Percentiles rank a stretch among this genome's conserved stretches.
Conservation (phyloP, 768 basidiomycete genomes). For the Collybiopsis confluens region DNA sequence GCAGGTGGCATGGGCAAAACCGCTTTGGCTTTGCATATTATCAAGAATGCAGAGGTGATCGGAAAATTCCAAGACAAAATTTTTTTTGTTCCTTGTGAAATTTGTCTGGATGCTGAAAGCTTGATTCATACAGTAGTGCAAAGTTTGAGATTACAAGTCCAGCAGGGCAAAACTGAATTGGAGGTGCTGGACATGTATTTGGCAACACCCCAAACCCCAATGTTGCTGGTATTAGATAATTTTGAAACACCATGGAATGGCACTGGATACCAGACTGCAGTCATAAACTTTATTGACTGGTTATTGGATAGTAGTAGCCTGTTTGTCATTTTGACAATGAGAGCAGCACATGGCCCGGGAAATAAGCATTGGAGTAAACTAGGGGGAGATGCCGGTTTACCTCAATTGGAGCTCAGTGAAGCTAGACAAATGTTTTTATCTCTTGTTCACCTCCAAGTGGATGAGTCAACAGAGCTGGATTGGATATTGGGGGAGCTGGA, state of each 20-base stretch:
- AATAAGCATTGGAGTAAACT: neutral
- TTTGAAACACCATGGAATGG: conserved; percentile 1
- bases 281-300: neutral
- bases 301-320: neutral
- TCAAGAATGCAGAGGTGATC: neutral
- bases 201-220: neutral
- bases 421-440: neutral
- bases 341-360: conserved; percentile 2
- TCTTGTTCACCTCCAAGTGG: neutral
- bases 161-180: neutral
- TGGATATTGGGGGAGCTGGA: neutral
- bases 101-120: neutral
- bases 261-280: neutral
- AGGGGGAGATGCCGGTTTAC: neutral
- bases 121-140: neutral
- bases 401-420: neutral
- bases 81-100: neutral
- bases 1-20: neutral
- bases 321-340: conserved; percentile 4
- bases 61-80: neutral
- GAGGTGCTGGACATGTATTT: neutral
- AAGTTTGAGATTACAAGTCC: neutral
- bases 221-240: conserved; percentile 8
- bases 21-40: neutral
- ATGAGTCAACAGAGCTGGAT: neutral